phyloP scores from a whole-genome alignment of 192 early-diverging fungal genomes.

The Coemansia asiatica region DNA sequence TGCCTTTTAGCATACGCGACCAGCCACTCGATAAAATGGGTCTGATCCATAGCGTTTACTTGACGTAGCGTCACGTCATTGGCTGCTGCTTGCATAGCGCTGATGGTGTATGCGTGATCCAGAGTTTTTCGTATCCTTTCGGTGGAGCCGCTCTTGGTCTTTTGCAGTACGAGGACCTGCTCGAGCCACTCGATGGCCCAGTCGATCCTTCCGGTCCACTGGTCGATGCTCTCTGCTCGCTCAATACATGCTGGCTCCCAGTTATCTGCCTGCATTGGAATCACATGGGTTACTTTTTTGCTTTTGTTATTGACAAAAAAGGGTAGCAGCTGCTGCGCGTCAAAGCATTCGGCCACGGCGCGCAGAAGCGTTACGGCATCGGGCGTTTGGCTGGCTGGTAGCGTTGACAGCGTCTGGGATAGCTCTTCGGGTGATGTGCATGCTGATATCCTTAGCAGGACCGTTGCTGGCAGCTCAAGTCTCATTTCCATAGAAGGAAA shows the following conservation, averaged over 20 bases:
- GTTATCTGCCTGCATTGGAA: background rate
- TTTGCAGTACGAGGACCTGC: background rate
- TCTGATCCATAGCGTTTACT: no score
- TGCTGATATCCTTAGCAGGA: background rate
- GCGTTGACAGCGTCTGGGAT: no score
- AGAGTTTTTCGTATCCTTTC: background rate
- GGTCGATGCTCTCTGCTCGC: constrained; percentile 31
- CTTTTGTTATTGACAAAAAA: background rate
- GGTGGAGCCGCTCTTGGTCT: background rate
- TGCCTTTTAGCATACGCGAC: no score
- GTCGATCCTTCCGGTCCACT: constrained; percentile 33
- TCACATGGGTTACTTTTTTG: background rate
- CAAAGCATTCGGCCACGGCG: constrained; percentile 27
- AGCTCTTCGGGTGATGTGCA: no score
- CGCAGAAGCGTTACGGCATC: constrained; percentile 17
- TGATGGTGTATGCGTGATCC: background rate
- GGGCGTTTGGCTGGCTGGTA: background rate
- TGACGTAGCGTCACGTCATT: no score
- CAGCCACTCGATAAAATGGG: no score
- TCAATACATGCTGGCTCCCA: constrained; percentile 12
- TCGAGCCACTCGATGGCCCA: constrained; percentile 29
- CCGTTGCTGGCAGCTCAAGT: background rate
- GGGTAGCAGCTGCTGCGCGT: constrained; percentile 12
- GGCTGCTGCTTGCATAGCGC: no score
- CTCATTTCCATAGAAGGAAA: no score